Evolutionary conservation across 2,329 filamentous ascomycete species (phyloP), one percentile per base, ranked within the genome.

Genomic region (Tolypocladium endophyticum): DNA sequence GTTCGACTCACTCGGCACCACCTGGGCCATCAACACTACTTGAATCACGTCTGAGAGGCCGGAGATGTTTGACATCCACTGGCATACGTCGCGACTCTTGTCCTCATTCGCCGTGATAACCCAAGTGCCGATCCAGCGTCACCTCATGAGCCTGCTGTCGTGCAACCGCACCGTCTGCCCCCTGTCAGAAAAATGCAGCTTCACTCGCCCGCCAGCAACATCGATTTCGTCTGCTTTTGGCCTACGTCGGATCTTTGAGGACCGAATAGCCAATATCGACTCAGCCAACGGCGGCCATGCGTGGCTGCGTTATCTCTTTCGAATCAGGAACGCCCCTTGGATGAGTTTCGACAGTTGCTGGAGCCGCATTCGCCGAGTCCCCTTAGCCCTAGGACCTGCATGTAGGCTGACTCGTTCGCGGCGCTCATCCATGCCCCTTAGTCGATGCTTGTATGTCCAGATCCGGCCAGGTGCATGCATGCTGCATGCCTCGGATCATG

Each of bases 391-490:
- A 53, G 25, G 25, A 57, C 30, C 25, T 57, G 39, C 55, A 47
- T 39, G 35, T 55, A 55, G 53, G 33, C n/a, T 39, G 53, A 38
- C 35, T 55, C 33, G 7, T n/a, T 52, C 28, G 14, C 28, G 7
- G 7, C 25, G 47, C 47, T 28, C 47, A 52, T 20, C 28, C 18
- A 7, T 4, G 8, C 18, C 47, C 50, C 30, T 41, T 25, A 23
- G 8, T 56, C 36, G 18, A 25, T n/a, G 54, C 54, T 38, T 16
- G 25, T 20, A 28, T 23, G 38, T 36, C 58, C 53, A 9, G n/a
- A 59, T 59, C 9, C 58, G 41, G 53, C 33, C 53, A 43, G 23
- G 38, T 56, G 58, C 56, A 57, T 57, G 41, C 58, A 55, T 47
- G 53, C 39, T 55, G 41, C 57, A 36, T 35, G 47, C 41, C 47